phyloP scores from a whole-genome alignment of 176 grass and related monocot species.

The Luzula sylvatica region DNA sequence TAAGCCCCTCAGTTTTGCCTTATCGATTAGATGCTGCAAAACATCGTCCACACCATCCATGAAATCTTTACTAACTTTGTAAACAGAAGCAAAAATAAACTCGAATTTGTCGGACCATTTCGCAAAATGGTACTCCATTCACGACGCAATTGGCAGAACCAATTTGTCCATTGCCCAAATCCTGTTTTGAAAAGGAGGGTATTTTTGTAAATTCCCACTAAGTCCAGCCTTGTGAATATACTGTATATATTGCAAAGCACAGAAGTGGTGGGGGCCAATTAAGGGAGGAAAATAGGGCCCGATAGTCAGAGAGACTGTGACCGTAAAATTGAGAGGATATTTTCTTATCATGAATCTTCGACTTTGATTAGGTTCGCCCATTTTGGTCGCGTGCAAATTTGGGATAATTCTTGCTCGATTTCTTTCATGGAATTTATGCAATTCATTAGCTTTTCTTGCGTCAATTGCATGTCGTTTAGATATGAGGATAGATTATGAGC shows the following conservation, averaged over 20 bases:
- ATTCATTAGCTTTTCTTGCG: slow-evolving; percentile 51
- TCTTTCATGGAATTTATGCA: slow-evolving; percentile 51
- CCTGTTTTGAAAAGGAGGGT: too few relatives aligned
- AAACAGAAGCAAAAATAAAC: too few relatives aligned
- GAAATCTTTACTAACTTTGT: too few relatives aligned
- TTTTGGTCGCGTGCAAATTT: slow-evolving; percentile 46
- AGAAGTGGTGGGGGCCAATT: slow-evolving; percentile 77
- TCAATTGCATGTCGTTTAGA: slow-evolving; percentile 25
- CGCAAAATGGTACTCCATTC: too few relatives aligned
- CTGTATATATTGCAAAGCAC: slow-evolving; percentile 67
- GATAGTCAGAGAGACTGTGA: slow-evolving; percentile 65
- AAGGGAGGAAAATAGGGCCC: slow-evolving; percentile 60
- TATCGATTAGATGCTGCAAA: slow-evolving; percentile 87
- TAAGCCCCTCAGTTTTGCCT: slow-evolving; percentile 58
- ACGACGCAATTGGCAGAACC: slow-evolving; percentile 55
- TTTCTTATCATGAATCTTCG: slow-evolving; percentile 89
- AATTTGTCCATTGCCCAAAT: slow-evolving; percentile 94
- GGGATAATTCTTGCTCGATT: slow-evolving; percentile 63
- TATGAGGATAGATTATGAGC: slow-evolving; percentile 20
- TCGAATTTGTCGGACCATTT: too few relatives aligned
- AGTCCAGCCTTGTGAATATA: too few relatives aligned
- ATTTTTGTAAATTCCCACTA: too few relatives aligned
- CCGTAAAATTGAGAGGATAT: slow-evolving; percentile 56
- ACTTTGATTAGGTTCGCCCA: slow-evolving; percentile 64
- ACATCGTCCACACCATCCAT: too few relatives aligned